Percentiles rank a stretch among this genome's conserved stretches.
phyloP scores from a whole-genome alignment of 352 stramenopile species.

The Globisporangium canariense region DNA sequence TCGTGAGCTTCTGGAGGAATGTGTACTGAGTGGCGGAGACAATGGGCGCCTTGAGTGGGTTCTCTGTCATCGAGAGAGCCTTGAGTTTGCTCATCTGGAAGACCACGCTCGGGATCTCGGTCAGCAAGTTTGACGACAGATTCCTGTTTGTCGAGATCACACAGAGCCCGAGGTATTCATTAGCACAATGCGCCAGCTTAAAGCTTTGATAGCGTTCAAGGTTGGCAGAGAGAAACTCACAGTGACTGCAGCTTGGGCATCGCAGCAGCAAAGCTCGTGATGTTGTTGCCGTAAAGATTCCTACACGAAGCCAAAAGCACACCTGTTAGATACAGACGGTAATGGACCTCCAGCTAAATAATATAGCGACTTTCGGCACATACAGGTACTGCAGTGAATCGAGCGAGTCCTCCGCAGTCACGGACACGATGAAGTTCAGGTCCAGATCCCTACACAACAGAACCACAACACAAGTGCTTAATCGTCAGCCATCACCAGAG shows the following conservation, averaged over 20 bases:
- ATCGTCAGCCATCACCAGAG: not conserved
- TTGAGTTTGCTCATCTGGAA: constrained; percentile 43
- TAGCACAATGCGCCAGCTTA: no score
- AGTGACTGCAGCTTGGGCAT: constrained; percentile 45
- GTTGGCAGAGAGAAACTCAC: constrained; percentile 24
- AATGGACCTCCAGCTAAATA: no score
- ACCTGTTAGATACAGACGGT: no score
- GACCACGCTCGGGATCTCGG: constrained; percentile 37
- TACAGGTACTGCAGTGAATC: constrained; percentile 9
- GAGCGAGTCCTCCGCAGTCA: constrained; percentile 5
- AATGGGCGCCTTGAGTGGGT: constrained; percentile 3
- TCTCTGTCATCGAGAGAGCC: constrained; percentile 19
- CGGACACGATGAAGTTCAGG: constrained; percentile 12
- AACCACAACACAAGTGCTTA: not conserved
- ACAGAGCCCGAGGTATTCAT: no score
- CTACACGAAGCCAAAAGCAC: not conserved
- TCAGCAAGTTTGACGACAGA: constrained; percentile 51
- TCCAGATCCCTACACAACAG: constrained; percentile 8
- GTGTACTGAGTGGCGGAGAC: constrained; percentile 11
- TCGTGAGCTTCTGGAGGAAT: constrained; percentile 32
- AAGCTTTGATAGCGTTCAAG: no score
- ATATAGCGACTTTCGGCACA: not conserved
- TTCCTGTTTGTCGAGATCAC: constrained; percentile 25
- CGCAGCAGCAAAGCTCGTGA: constrained; percentile 37
- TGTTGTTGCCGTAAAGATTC: constrained; percentile 52